phyloP scores from a whole-genome alignment of 164 flowering plant genomes.

The Stephania yunnanensis region DNA sequence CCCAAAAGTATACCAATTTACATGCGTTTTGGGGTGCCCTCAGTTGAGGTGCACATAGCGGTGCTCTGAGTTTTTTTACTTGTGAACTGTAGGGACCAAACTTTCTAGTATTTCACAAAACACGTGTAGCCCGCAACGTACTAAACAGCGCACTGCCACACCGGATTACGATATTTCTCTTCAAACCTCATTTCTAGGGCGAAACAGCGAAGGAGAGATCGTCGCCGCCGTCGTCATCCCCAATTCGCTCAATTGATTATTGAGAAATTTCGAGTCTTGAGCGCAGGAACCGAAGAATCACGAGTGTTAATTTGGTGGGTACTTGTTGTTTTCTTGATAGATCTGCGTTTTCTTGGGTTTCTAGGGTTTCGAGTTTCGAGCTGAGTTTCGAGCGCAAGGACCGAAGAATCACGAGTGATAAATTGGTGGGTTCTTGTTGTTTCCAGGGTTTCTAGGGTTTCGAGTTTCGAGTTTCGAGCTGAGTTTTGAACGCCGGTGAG shows the following conservation, averaged over 20 bases:
- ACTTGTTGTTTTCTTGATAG: background rate
- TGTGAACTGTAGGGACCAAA: no score
- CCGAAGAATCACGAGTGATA: background rate
- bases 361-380: background rate
- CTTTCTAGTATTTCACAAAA: no score
- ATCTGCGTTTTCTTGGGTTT: background rate
- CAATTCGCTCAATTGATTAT: background rate
- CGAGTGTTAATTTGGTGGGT: background rate
- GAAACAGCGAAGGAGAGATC: no score
- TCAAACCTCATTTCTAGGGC: no score
- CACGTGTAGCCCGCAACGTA: no score
- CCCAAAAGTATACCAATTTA: no score
- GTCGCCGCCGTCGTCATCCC: no score
- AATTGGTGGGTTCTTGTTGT: background rate
- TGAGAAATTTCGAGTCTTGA: background rate
- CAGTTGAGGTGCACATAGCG: no score
- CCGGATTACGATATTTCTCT: no score
- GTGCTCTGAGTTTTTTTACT: no score
- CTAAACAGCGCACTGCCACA: no score
- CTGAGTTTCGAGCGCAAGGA: background rate
- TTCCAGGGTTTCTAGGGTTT: background rate
- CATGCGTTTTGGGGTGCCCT: no score
- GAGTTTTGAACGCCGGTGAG: slow-evolving; percentile 9
- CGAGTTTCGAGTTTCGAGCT: background rate
- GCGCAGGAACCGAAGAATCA: background rate